Conservation (phyloP, 176 grass and related monocot species). For the Dactylis glomerata region DNA sequence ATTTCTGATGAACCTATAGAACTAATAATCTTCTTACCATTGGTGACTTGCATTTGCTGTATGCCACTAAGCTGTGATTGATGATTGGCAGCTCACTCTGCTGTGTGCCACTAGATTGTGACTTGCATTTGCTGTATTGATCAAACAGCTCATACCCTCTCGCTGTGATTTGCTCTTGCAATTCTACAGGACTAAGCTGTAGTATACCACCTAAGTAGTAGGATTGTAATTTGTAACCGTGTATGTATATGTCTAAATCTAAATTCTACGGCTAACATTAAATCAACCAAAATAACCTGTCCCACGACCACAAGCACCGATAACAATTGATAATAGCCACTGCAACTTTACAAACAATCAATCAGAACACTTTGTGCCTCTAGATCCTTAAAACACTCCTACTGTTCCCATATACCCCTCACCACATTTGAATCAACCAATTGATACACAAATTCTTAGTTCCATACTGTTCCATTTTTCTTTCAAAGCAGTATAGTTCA, state of each 20-base stretch:
- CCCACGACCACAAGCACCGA: background rate
- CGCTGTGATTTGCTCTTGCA: too few relatives aligned
- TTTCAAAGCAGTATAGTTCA: background rate
- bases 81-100: background rate
- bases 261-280: too few relatives aligned
- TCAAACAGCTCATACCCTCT: too few relatives aligned
- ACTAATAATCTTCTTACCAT: background rate
- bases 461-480: background rate
- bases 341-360: constrained; percentile 53
- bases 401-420: constrained; percentile 25
- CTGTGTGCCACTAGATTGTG: too few relatives aligned
- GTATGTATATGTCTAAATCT: too few relatives aligned
- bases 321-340: constrained; percentile 16
- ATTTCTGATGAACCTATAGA: background rate
- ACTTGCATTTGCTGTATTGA: too few relatives aligned
- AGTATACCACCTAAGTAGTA: too few relatives aligned
- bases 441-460: constrained; percentile 33
- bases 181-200: too few relatives aligned
- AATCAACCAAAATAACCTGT: background rate
- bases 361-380: constrained; percentile 37
- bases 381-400: constrained; percentile 25
- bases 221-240: too few relatives aligned
- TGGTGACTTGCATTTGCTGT: background rate
- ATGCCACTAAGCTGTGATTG: too few relatives aligned
- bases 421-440: constrained; percentile 30